phyloP scores from a whole-genome alignment of 1,284 basidiomycete genomes.

The Malassezia dermatis region DNA sequence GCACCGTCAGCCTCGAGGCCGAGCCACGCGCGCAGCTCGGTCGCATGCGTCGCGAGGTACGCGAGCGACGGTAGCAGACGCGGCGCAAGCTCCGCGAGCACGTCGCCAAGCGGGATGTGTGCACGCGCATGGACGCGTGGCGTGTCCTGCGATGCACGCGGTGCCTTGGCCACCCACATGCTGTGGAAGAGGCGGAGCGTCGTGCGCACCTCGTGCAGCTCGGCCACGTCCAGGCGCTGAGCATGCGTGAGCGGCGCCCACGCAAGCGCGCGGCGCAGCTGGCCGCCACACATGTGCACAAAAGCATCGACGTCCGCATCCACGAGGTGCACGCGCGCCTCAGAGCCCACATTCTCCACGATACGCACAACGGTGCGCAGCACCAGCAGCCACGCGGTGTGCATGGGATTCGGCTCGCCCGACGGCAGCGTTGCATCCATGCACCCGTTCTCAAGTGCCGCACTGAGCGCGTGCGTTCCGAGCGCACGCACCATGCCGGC shows the following conservation, averaged over 20 bases:
- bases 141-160: conserved; percentile 5
- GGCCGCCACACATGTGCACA: conserved; percentile 69
- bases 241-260: conserved; percentile 54
- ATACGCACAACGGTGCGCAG: conserved; percentile 68
- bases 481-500: conserved; percentile 72
- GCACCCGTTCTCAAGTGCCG: conserved; percentile 62
- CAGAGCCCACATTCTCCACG: conserved; percentile 52
- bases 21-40: conserved; percentile 67
- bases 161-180: conserved; percentile 23
- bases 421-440: conserved; percentile 62
- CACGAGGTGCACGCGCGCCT: conserved; percentile 60
- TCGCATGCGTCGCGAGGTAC: conserved; percentile 79
- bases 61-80: conserved; percentile 74
- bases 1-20: conserved; percentile 59
- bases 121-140: conserved; percentile 4
- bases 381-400: conserved; percentile 74
- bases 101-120: conserved; percentile 8
- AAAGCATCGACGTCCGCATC: conserved; percentile 74
- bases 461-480: conserved; percentile 67
- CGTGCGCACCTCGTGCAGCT: conserved; percentile 25
- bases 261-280: conserved; percentile 63
- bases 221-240: conserved; percentile 19
- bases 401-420: conserved; percentile 63
- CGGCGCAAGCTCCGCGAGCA: conserved; percentile 60
- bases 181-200: conserved; percentile 27